Percentiles rank a stretch among this genome's conserved stretches.
These are phyloP conservation scores for Hanseniaspora meyeri DNA, from an alignment of 805 yeast genomes.

Conservation along the genomic window DNA sequence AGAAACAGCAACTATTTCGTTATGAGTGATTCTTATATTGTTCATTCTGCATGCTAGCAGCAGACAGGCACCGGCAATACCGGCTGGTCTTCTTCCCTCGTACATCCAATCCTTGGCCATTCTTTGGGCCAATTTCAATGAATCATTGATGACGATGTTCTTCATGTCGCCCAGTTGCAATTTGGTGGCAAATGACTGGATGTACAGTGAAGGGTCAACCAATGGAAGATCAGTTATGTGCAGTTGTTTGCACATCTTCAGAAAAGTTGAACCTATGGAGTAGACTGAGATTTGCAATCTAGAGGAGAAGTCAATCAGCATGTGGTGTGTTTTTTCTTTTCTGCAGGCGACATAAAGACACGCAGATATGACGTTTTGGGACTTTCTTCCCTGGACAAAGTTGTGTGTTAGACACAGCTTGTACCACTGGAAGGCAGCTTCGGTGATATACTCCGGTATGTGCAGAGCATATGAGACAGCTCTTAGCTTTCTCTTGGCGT, in stretches of 20 bases:
- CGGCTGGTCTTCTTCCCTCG: conserved; percentile 96
- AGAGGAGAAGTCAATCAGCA: conserved; percentile 91
- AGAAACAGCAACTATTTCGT: conserved; percentile 89
- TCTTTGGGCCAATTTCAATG: conserved; percentile 70
- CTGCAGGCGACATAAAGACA: conserved; percentile 93
- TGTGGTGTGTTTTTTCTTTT: conserved; percentile 78
- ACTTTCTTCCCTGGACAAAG: conserved; percentile 93
- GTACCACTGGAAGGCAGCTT: conserved; percentile 82
- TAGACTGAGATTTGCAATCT: conserved; percentile 81
- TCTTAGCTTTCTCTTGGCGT: conserved; percentile 67
- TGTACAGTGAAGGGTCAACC: conserved; percentile 88
- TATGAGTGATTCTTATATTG: conserved; percentile 78
- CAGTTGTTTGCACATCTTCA: conserved; percentile 79
- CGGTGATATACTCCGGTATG: conserved; percentile 76
- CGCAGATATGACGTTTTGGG: conserved; percentile 90
- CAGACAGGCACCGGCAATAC: conserved; percentile 94
- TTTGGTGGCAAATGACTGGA: conserved; percentile 85
- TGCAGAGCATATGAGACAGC: conserved; percentile 66
- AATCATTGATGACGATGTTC: conserved; percentile 72
- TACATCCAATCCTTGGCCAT: conserved; percentile 94
- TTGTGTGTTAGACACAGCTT: conserved; percentile 72
- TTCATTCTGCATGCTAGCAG: conserved; percentile 94
- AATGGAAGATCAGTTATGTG: conserved; percentile 68
- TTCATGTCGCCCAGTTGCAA: conserved; percentile 66
- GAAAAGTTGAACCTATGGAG: conserved; percentile 89